phyloP scores from a whole-genome alignment of 2,329 filamentous ascomycete species.

The Aspergillus cejpii region DNA sequence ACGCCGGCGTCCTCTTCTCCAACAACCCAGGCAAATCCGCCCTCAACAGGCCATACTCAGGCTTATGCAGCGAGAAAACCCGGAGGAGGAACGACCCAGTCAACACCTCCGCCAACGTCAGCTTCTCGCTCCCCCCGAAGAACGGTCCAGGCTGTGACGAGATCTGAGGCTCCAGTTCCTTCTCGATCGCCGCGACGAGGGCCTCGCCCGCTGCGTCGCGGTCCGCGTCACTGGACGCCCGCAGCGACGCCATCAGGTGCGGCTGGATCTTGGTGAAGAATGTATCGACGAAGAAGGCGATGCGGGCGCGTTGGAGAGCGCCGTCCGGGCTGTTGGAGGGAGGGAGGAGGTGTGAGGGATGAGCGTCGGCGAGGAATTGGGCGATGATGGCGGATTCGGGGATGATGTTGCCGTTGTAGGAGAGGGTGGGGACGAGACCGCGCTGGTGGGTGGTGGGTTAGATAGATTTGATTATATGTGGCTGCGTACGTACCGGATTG shows the following conservation, averaged over 20 bases:
- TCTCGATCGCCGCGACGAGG: conserved; percentile 52
- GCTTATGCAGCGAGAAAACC: conserved; percentile 49
- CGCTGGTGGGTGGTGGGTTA: conserved; percentile 40
- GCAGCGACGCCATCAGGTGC: conserved; percentile 44
- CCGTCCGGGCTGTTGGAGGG: conserved; percentile 50
- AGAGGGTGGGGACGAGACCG: conserved; percentile 66
- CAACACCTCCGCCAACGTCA: conserved; percentile 64
- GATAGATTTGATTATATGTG: background rate
- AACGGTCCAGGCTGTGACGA: conserved; percentile 49
- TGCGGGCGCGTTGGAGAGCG: conserved; percentile 58
- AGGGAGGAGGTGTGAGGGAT: conserved; percentile 58
- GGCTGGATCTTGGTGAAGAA: conserved; percentile 57
- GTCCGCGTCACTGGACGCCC: conserved; percentile 46
- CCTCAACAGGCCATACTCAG: conserved; percentile 48
- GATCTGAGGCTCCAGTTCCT: conserved; percentile 69
- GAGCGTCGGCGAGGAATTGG: conserved; percentile 63
- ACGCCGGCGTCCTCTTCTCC: conserved; percentile 56
- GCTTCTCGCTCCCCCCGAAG: conserved; percentile 56
- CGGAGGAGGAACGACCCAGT: conserved; percentile 57
- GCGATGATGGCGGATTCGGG: conserved; percentile 68
- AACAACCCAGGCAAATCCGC: conserved; percentile 40
- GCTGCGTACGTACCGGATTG: conserved; percentile 53
- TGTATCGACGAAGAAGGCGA: conserved; percentile 66
- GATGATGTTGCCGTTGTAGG: conserved; percentile 63
- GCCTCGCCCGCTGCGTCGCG: conserved; percentile 45